Percentiles rank a stretch among this genome's conserved stretches.
phyloP scores from a whole-genome alignment of 139 green algal species.

The Micractinium conductrix region DNA sequence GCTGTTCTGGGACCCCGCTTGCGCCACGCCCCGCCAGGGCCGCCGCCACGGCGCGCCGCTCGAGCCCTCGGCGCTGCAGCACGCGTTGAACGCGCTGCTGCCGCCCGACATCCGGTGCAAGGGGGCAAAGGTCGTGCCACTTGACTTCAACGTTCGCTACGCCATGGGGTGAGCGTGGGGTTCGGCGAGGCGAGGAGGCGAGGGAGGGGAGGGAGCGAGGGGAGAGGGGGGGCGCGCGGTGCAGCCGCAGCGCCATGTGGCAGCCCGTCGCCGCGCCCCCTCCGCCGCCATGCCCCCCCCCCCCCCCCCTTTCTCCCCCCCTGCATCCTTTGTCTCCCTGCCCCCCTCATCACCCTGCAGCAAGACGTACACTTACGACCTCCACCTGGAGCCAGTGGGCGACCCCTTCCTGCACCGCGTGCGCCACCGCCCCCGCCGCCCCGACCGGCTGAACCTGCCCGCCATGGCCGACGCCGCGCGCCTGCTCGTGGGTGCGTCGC shows the following conservation, averaged over 20 bases:
- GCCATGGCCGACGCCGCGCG: constrained; percentile 53
- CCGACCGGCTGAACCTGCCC: constrained; percentile 48
- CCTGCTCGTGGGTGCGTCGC: constrained; percentile 64
- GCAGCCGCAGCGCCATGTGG: too few relatives aligned
- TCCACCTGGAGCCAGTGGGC: constrained; percentile 42
- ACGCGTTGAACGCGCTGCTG: constrained; percentile 64
- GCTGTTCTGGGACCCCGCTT: too few relatives aligned
- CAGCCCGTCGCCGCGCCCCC: too few relatives aligned
- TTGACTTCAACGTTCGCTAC: constrained; percentile 75
- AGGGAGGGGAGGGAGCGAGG: too few relatives aligned
- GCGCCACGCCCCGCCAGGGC: too few relatives aligned
- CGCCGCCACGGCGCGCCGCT: constrained; percentile 21
- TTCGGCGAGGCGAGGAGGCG: too few relatives aligned
- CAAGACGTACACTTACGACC: constrained; percentile 72
- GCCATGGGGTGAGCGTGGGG: too few relatives aligned
- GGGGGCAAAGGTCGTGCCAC: constrained; percentile 47
- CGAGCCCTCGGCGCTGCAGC: constrained; percentile 32
- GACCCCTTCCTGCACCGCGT: constrained; percentile 57
- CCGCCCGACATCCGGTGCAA: constrained; percentile 64
- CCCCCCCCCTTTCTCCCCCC: too few relatives aligned
- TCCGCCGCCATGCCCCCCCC: too few relatives aligned
- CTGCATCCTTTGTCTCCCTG: too few relatives aligned
- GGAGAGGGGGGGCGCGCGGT: too few relatives aligned
- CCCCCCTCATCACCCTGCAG: too few relatives aligned
- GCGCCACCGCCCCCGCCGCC: constrained; percentile 42